phyloP scores from a whole-genome alignment of 169 alveolate species.

The Theileria luwenshuni region DNA sequence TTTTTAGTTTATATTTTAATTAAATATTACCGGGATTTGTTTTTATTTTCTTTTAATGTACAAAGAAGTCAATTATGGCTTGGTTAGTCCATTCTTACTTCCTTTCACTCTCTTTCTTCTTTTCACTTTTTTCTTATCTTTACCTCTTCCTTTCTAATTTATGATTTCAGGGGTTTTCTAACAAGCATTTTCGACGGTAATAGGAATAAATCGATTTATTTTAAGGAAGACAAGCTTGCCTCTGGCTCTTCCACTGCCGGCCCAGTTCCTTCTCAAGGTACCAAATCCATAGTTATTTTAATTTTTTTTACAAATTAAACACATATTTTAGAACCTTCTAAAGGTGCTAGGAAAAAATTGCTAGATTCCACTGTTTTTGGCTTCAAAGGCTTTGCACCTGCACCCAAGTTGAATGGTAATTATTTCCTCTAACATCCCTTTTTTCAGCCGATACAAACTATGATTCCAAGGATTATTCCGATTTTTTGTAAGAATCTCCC shows the following conservation, averaged over 20 bases:
- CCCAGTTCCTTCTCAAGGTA: constrained; percentile 60
- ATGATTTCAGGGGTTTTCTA: constrained; percentile 8
- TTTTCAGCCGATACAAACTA: constrained; percentile 34
- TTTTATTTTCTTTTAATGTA: background rate
- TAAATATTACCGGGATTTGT: background rate
- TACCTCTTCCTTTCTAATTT: background rate
- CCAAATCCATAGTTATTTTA: too few species aligned
- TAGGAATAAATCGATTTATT: constrained; percentile 24
- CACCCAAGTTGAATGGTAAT: constrained; percentile 46
- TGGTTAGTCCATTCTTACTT: background rate
- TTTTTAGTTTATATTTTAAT: background rate
- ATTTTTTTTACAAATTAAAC: background rate
- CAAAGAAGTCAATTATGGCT: constrained; percentile 1
- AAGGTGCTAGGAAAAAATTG: constrained; percentile 4
- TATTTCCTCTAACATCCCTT: background rate
- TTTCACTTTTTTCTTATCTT: too few species aligned
- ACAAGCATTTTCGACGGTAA: constrained; percentile 8
- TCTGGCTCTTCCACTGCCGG: constrained; percentile 64
- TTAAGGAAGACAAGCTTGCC: constrained; percentile 57
- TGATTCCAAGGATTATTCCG: constrained; percentile 51
- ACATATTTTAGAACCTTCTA: constrained; percentile 32
- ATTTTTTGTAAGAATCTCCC: constrained; percentile 30
- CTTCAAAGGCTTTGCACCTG: constrained; percentile 65
- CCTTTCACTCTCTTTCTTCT: background rate
- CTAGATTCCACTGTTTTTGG: constrained; percentile 2